These are phyloP conservation scores for Chamaecyparis obtusa DNA, from an alignment of 75 land plant genomes.

Conservation along the genomic window DNA sequence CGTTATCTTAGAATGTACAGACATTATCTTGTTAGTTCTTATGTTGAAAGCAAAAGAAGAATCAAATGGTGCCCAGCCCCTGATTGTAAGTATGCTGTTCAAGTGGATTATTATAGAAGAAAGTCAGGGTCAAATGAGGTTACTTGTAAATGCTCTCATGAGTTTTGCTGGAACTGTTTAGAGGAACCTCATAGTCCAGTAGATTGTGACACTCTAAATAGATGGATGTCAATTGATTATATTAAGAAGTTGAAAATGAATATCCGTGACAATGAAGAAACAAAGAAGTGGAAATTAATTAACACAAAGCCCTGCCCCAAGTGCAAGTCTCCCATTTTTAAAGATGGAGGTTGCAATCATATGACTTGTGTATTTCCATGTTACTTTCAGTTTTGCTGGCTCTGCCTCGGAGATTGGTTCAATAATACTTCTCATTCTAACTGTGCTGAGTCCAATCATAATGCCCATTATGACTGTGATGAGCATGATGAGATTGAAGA, in stretches of 20 bases:
- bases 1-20: neutral
- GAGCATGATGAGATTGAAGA: neutral
- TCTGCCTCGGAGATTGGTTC: slow-evolving; percentile 19
- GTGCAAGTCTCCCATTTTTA: too few relatives aligned
- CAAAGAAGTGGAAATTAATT: neutral
- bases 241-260: neutral
- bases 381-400: slow-evolving; percentile 29
- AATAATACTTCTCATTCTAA: slow-evolving; percentile 2
- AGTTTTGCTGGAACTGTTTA: slow-evolving; percentile 45
- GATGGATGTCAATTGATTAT: slow-evolving; percentile 1
- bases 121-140: slow-evolving; percentile 5
- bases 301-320: neutral
- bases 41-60: neutral
- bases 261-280: neutral
- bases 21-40: neutral
- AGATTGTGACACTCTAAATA: slow-evolving; percentile 37
- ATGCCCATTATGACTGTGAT: too few relatives aligned
- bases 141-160: slow-evolving; percentile 31
- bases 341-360: too few relatives aligned
- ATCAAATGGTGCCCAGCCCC: slow-evolving; percentile 45
- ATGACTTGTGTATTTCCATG: too few relatives aligned
- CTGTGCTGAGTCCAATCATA: neutral
- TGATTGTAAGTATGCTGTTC: slow-evolving; percentile 38
- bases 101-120: slow-evolving; percentile 19
- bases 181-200: slow-evolving; percentile 43